Base-by-base conservation (phyloP, 805 yeast genomes). In the Phaffomyces antillensis region DNA sequence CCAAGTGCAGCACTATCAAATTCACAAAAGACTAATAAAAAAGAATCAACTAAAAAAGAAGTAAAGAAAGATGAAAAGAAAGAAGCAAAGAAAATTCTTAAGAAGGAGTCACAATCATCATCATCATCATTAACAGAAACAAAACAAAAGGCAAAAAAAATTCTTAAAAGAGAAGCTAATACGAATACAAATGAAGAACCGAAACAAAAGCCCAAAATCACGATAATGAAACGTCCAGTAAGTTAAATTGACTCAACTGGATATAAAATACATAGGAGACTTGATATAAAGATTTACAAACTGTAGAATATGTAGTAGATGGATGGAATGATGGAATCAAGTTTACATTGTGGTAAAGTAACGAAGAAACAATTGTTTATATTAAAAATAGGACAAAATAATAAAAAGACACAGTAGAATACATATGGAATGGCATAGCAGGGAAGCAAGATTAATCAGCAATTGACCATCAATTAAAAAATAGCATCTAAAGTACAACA, bases 401-500 rank as follows among this genome's bases (percentile, higher is more conserved):
- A 20, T 20, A 20, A 20, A 20, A 20, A 20, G 23, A 37, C 24
- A 36, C 30, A 36, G 16, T 11, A 16, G 44, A 32, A 32, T 23
- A 33, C 15, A 37, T n/a, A n/a, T 20, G 23, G 23, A 20, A 20
- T 20, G 5, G 23, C 23, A 20, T 20, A 20, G 6, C 23, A 20
- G 23, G 23, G n/a, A 41, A 36, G 24, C 34, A 36, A n/a, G 1
- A 33, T 9, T 5, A 9, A n/a, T 3, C 7, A 11, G 6, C 5
- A 33, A 10, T 33, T 16, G 8, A 16, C 16, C 39, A 28, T 5
- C 30, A 25, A 26, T 58, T 62, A 76, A 51, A 75, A 71, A 16
- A 76, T 42, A 44, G 76, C 71, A 53, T 76, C 80, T 47, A 76
- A 52, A 24, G 81, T 71, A 58, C 77, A 75, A 56, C 82, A 76